phyloP scores from a whole-genome alignment of 75 land plant genomes.

The Cupressus sempervirens region DNA sequence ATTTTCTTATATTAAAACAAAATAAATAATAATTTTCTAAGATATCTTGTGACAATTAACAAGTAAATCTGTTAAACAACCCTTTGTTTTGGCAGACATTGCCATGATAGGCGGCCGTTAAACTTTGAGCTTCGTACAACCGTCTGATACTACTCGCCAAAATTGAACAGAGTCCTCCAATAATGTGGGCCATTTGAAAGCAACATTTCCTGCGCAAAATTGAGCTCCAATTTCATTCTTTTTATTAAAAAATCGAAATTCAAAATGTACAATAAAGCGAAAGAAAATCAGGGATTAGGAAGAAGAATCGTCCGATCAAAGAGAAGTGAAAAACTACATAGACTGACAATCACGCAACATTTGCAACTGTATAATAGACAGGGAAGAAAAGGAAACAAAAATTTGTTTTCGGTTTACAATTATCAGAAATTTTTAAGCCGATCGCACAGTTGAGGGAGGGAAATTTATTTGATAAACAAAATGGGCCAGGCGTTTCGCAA shows the following conservation, averaged over 20 bases:
- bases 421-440: background rate
- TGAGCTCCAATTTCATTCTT: background rate
- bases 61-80: too few relatives aligned
- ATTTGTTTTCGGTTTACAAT: background rate
- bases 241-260: background rate
- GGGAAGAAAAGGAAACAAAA: background rate
- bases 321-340: background rate
- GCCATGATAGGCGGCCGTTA: background rate
- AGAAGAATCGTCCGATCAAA: background rate
- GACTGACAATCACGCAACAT: background rate
- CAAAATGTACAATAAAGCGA: background rate
- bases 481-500: conserved; percentile 46
- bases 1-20: too few relatives aligned
- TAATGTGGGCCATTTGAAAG: background rate
- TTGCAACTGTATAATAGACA: background rate
- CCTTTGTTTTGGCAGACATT: too few relatives aligned
- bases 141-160: background rate
- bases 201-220: background rate
- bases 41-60: too few relatives aligned
- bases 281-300: background rate
- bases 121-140: too few relatives aligned
- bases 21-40: too few relatives aligned
- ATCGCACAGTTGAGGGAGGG: background rate
- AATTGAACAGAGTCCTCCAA: background rate
- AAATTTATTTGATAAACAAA: background rate